Percentiles rank a stretch among this genome's conserved stretches.
Evolutionary conservation across 768 basidiomycete genomes (phyloP).

Genomic region (Rhodotorula diobovata): DNA sequence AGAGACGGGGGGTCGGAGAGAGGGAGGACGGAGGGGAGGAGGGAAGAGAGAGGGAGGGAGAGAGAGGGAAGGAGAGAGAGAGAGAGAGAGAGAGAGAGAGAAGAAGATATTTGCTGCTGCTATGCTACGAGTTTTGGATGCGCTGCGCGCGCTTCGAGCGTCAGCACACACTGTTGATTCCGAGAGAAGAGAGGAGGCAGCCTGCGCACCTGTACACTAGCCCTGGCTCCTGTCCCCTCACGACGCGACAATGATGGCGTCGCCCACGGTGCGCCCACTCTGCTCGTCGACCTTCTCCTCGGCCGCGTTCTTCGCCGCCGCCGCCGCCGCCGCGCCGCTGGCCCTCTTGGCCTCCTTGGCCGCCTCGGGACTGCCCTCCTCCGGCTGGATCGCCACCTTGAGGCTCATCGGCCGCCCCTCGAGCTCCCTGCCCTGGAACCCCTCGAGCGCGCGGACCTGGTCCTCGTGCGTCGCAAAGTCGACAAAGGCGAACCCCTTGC

Average conservation of each 20-base stretch:
- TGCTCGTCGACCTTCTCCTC: not conserved
- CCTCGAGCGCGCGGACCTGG: constrained; percentile 84
- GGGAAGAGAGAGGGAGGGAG: no score
- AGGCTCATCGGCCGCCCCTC: constrained; percentile 80
- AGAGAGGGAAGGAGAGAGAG: no score
- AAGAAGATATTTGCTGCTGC: no score
- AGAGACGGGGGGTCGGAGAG: no score
- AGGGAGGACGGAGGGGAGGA: no score
- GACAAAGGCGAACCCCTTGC: constrained; percentile 97
- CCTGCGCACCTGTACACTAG: constrained; percentile 6
- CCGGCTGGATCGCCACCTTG: constrained; percentile 87
- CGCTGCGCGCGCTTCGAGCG: no score
- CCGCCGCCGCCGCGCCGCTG: constrained; percentile 8
- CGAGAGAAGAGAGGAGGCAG: not conserved
- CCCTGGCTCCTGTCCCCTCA: not conserved
- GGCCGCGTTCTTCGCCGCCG: not conserved
- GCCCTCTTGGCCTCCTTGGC: not conserved
- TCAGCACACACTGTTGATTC: no score
- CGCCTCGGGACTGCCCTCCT: constrained; percentile 36
- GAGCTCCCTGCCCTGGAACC: constrained; percentile 80
- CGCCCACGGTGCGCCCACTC: constrained; percentile 18
- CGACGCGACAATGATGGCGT: constrained; percentile 38
- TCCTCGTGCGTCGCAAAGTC: constrained; percentile 84
- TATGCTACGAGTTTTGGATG: no score
- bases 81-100: no score